Conservation (phyloP, 78 protist genomes). For the Dictyostelium capitatum region DNA sequence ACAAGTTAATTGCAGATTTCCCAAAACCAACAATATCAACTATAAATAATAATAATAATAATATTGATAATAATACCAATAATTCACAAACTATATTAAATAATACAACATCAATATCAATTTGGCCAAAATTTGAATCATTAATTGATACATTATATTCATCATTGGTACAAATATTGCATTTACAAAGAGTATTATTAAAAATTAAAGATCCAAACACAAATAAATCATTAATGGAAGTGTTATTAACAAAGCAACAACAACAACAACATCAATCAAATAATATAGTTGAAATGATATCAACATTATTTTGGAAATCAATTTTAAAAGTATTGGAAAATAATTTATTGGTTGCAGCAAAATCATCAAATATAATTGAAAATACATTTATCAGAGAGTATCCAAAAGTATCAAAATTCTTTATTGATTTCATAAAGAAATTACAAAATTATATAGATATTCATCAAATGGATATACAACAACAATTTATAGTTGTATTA, state of each 20-base stretch:
- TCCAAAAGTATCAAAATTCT: slow-evolving; percentile 64
- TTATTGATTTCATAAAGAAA: slow-evolving; percentile 63
- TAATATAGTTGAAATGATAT: slow-evolving; percentile 19
- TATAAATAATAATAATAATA: not conserved
- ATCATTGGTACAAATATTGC: slow-evolving; percentile 49
- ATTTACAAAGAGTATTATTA: slow-evolving; percentile 68
- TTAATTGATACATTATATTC: slow-evolving; percentile 56
- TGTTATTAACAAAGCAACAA: not conserved
- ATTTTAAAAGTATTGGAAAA: slow-evolving; percentile 41
- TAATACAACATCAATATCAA: slow-evolving; percentile 10
- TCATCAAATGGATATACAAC: slow-evolving; percentile 43
- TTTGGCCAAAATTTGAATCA: slow-evolving; percentile 59
- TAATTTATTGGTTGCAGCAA: slow-evolving; percentile 40
- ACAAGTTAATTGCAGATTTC: slow-evolving; percentile 52
- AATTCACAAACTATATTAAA: not conserved
- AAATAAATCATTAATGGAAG: slow-evolving; percentile 61
- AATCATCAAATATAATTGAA: slow-evolving; percentile 69
- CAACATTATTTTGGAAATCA: slow-evolving; percentile 48
- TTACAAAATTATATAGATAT: slow-evolving; percentile 64
- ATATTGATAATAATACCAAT: not conserved
- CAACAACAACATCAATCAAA: not conserved
- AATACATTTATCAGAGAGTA: slow-evolving; percentile 59
- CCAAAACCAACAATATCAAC: not conserved
- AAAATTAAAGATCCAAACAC: slow-evolving; percentile 73
- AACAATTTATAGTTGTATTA: not conserved